phyloP scores from a whole-genome alignment of 306 rosid species.

The Acacia melanoxylon region DNA sequence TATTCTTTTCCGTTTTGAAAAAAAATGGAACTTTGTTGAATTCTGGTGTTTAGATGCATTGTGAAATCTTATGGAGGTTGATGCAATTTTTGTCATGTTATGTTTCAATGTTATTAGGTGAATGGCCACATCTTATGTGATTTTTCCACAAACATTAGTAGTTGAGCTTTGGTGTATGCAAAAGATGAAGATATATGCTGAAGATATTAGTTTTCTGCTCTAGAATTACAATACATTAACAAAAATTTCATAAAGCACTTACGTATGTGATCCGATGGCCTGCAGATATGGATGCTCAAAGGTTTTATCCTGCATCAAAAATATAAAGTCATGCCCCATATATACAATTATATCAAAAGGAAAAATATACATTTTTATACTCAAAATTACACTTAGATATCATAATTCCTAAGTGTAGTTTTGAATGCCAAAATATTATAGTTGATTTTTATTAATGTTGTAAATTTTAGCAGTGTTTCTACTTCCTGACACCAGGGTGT shows the following conservation, averaged over 20 bases:
- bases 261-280: slow-evolving; percentile 95
- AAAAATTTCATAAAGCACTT: slow-evolving; percentile 27
- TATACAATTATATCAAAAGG: not conserved
- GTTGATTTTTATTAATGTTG: not conserved
- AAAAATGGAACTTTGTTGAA: not conserved
- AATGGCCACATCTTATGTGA: not conserved
- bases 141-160: not conserved
- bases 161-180: not conserved
- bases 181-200: not conserved
- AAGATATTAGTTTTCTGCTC: not conserved
- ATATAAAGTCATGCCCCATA: not conserved
- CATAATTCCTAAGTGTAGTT: not conserved
- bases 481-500: slow-evolving; percentile 13
- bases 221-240: not conserved
- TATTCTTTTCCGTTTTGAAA: too few species aligned
- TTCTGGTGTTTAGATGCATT: not conserved
- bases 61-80: not conserved
- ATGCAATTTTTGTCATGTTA: not conserved
- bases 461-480: slow-evolving; percentile 16
- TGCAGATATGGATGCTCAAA: slow-evolving; percentile 87
- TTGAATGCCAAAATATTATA: slow-evolving; percentile 6
- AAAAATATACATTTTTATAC: not conserved
- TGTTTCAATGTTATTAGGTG: not conserved
- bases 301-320: slow-evolving; percentile 84
- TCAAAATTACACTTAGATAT: not conserved